A percentile compares a stretch with the other conserved stretches of the same genome.
phyloP scores from a whole-genome alignment of 805 yeast species.

The Pichia membranifaciens region DNA sequence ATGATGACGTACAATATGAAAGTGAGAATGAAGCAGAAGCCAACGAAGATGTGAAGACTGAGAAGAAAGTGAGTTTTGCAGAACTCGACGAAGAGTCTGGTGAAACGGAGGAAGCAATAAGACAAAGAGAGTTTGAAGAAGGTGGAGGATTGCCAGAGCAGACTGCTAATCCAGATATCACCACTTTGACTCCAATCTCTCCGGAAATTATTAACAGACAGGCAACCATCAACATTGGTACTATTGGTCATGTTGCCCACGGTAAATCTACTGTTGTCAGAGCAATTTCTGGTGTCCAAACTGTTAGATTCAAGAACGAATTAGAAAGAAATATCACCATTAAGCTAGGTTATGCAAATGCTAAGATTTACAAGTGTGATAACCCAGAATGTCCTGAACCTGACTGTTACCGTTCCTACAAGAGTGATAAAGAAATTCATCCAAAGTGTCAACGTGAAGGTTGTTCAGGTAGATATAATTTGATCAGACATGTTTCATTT shows the following conservation, averaged over 20 bases:
- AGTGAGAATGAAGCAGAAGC: slow-evolving; percentile 31
- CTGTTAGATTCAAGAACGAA: slow-evolving; percentile 98
- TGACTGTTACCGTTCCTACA: slow-evolving; percentile 89
- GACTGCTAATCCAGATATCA: slow-evolving; percentile 82
- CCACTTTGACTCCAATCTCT: slow-evolving; percentile 75
- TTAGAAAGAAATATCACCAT: slow-evolving; percentile 98
- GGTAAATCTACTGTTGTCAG: slow-evolving; percentile 98
- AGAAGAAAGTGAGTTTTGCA: slow-evolving; percentile 82
- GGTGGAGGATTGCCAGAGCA: slow-evolving; percentile 99
- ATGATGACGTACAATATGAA: slow-evolving; percentile 31
- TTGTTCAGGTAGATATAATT: slow-evolving; percentile 80
- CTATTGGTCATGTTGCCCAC: slow-evolving; percentile 98
- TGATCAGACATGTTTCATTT: slow-evolving; percentile 94
- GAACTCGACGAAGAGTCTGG: slow-evolving; percentile 57
- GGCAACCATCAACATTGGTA: slow-evolving; percentile 98
- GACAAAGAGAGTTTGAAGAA: slow-evolving; percentile 84
- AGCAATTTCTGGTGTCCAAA: slow-evolving; percentile 98
- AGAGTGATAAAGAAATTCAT: slow-evolving; percentile 88
- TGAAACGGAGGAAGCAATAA: slow-evolving; percentile 63
- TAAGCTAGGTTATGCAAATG: slow-evolving; percentile 97
- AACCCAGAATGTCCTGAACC: slow-evolving; percentile 86
- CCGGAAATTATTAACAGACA: slow-evolving; percentile 97
- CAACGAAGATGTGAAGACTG: slow-evolving; percentile 34
- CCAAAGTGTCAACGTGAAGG: slow-evolving; percentile 90
- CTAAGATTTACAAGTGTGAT: slow-evolving; percentile 92